These are phyloP conservation scores for Alternaria dauci DNA, from an alignment of 2,329 filamentous ascomycete species.

Conservation along the genomic window DNA sequence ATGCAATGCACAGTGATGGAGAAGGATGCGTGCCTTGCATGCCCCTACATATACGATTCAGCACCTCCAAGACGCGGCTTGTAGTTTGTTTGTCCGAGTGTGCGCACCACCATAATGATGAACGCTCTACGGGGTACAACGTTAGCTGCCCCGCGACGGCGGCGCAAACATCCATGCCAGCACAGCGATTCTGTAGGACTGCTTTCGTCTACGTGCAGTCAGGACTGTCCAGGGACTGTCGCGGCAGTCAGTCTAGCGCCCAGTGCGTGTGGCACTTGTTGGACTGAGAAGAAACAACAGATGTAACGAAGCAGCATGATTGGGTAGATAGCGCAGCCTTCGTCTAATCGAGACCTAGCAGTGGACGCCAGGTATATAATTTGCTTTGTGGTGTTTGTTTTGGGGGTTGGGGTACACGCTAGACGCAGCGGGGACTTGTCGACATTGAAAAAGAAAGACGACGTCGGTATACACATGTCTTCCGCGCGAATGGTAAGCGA, in stretches of 20 bases:
- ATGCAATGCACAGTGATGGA: neutral
- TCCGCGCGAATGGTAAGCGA: conserved; percentile 2
- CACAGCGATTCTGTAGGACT: neutral
- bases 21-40: neutral
- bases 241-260: neutral
- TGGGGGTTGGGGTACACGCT: neutral
- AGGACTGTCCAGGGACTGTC: neutral
- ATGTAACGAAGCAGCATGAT: neutral
- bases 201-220: neutral
- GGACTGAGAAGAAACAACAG: neutral
- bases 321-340: neutral
- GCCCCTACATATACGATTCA: conserved; percentile 2
- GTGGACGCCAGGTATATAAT: neutral
- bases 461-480: conserved; percentile 1
- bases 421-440: neutral
- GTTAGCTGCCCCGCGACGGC: conserved; percentile 1
- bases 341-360: neutral
- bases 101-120: neutral
- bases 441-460: neutral
- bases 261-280: neutral
- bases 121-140: conserved; percentile 1
- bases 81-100: conserved; percentile 3
- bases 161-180: neutral
- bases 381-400: conserved; percentile 6
- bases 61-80: neutral